Evolutionary conservation across 2,329 filamentous ascomycete genomes (phyloP).

Genomic region (Epichloe uncinata): DNA sequence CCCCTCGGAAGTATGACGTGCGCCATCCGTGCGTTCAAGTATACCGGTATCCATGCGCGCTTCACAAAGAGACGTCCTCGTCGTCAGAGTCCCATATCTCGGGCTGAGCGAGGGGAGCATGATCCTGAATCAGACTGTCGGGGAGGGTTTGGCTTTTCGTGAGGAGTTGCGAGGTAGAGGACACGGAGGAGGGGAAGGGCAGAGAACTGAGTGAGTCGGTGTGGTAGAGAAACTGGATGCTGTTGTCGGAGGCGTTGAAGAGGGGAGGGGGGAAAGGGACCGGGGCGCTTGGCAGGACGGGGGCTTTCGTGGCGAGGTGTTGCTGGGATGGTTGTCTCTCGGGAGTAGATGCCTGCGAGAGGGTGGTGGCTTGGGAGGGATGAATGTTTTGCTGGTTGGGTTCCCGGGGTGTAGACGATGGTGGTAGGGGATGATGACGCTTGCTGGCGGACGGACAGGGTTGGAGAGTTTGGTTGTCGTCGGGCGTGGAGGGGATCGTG

Average conservation of each 20-base stretch:
- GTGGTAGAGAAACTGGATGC: constrained; percentile 15
- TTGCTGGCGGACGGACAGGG: not conserved
- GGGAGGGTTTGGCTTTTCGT: constrained; percentile 41
- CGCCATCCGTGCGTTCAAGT: no score
- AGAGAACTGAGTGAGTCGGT: constrained; percentile 8
- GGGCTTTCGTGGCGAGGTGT: not conserved
- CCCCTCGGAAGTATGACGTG: no score
- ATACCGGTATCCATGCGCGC: no score
- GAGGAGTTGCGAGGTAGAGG: constrained; percentile 31
- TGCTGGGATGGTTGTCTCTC: constrained; percentile 10
- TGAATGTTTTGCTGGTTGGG: constrained; percentile 6
- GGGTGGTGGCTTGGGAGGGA: constrained; percentile 25
- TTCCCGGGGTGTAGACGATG: constrained; percentile 4
- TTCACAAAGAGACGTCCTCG: constrained; percentile 11
- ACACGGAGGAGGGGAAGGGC: constrained; percentile 7
- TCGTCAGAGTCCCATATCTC: constrained; percentile 27
- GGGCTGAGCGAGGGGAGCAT: constrained; percentile 15
- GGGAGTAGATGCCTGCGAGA: constrained; percentile 22
- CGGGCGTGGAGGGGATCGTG: constrained; percentile 21
- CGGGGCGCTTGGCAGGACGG: not conserved
- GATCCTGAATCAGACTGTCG: constrained; percentile 29
- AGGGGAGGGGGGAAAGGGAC: constrained; percentile 1
- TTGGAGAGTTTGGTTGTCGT: constrained; percentile 7
- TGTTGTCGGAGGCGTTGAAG: constrained; percentile 12
- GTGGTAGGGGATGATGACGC: constrained; percentile 1